Base-by-base conservation (phyloP, 1,139 yeast genomes). In the Suzukiozyma palmioleophila region DNA sequence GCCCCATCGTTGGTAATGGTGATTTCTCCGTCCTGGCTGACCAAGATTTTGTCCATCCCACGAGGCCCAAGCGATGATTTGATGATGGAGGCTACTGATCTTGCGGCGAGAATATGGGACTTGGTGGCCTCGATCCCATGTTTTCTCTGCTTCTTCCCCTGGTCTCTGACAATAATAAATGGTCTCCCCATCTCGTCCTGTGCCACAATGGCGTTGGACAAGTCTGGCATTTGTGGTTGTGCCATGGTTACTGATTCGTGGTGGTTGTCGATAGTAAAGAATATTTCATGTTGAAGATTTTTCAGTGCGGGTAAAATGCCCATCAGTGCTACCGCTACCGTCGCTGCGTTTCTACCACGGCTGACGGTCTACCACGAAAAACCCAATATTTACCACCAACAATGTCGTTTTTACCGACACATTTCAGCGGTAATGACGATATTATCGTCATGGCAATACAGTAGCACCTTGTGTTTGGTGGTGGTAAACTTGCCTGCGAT, bases 171-270 rank as follows among this genome's bases (percentile, higher is more conserved):
- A 60, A 94, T 92, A 57, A 94, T 90, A 60, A 94, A 88, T 14
- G 98, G 99, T 66, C 97, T 82, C 25, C 99, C 99, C 90, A 86
- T 88, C 65, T 94, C 98, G 62, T 94, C 98, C 66, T 92, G 97
- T 6, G 98, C 97, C 70, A 92, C 88, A 54, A 92, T 88, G 64
- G 98, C 98, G 59, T 92, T 92, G 52, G 97, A 89, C 76, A 92
- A 73, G 62, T 92, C 97, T 35, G 96, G 96, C 86, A 86, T 79
- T 81, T 57, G 60, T 32, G 54, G 47, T 32, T 49, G 46, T 37
- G 54, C 49, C 56, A 49, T 53, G 43, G 29, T 43, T 26, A 9
- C 11, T 26, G 28, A 11, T 6, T 5, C 5, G 22, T 18, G 7
- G 46, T 28, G 41, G 3, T 30, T 16, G 3, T n/a, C 8, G 28